Base-by-base conservation (phyloP, 2,329 filamentous ascomycete species). In the Pseudogymnoascus verrucosus region DNA sequence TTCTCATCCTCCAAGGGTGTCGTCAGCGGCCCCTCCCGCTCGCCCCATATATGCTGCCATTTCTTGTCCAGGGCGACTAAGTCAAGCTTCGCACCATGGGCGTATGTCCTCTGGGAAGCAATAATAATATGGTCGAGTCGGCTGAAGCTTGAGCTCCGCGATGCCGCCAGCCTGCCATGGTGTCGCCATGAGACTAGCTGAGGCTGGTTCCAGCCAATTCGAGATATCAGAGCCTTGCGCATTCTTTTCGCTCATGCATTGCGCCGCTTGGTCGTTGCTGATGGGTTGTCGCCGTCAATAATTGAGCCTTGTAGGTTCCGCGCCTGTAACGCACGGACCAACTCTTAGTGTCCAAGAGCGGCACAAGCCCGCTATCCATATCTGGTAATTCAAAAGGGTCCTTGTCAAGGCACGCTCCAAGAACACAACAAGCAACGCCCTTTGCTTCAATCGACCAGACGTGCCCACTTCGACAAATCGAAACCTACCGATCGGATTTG, bases 41-140 rank as follows among this genome's bases (percentile, higher is more conserved):
- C 28, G 14, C 60, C 31, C 70, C 71, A 72, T 63, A 60, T 61
- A 7, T 37, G 14, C 19, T 66, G 69, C 70, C 71, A 74, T 69
- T 72, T 71, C 44, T 61, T 62, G 62, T 73, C 71, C 34, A 68
- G 40, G 14, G 47, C 37, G 19, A 66, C 65, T 10, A 73, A 65
- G 42, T 72, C 63, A 31, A 73, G 44, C 51, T 36, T 66, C n/a
- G 40, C 44, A 63, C 6, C 61, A 57, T 61, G 26, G 54, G 54
- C 54, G 26, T 61, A 63, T 40, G 51, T 28, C 28, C 51, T 57
- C 26, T 28, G 26, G 62, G 21, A 59, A 36, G 47, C 12, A 63
- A 10, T 3, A 37, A 11, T 63, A 59, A 10, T 34, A 34, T 34
- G 21, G n/a, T 12, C 28, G 26, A 21, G 5, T 21, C 1, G 51